phyloP scores from a whole-genome alignment of 257 asterid genomes.

The Forsythia viridissima region DNA sequence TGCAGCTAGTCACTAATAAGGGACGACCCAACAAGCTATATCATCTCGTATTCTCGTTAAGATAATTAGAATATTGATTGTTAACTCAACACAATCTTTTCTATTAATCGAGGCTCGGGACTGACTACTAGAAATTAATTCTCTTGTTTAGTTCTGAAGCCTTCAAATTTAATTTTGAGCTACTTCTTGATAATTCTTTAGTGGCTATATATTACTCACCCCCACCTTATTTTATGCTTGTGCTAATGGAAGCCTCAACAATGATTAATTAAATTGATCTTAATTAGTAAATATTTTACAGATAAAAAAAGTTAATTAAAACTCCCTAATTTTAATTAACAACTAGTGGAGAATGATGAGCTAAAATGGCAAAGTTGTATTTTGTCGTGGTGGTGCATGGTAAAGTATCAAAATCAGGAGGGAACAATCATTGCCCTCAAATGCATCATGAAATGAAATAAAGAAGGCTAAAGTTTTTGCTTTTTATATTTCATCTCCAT shows the following conservation, averaged over 20 bases:
- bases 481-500: constrained; percentile 26
- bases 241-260: too few relatives aligned
- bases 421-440: constrained; percentile 24
- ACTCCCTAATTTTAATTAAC: not conserved
- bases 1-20: not conserved
- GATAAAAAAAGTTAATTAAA: not conserved
- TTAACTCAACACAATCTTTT: not conserved
- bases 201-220: not conserved
- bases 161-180: too few relatives aligned
- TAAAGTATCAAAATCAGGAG: not conserved
- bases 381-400: not conserved
- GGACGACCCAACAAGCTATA: not conserved
- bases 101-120: not conserved
- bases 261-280: too few relatives aligned
- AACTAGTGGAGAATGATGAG: not conserved
- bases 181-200: not conserved
- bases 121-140: too few relatives aligned
- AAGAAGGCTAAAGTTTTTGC: constrained; percentile 36
- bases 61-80: too few relatives aligned
- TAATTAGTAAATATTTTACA: too few relatives aligned
- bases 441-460: constrained; percentile 23
- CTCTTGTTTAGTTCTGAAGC: too few relatives aligned
- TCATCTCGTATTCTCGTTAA: not conserved
- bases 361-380: constrained; percentile 15
- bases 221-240: not conserved